Base-by-base conservation (phyloP, 306 rosid genomes). In the Gillenia trifoliata region DNA sequence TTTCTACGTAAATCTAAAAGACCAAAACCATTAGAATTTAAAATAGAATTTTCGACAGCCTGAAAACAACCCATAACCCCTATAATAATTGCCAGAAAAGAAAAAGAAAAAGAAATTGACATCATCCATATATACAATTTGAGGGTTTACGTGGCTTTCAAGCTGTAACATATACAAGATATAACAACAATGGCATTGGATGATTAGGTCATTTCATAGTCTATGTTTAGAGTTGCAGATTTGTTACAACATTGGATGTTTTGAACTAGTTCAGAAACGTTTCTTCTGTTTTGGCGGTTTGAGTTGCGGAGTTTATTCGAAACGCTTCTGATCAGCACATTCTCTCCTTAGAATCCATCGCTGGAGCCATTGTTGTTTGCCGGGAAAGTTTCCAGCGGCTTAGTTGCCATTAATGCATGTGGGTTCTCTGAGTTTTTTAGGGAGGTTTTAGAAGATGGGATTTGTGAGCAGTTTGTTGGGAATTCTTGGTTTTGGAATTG, bases 401-500 rank as follows among this genome's bases (percentile, higher is more conserved):
- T 0, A 7, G 60, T 54, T n/a, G 60, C 4, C 25, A 33, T 20
- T 1, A 9, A 50, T 60, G 64, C 76, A 45, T 77, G 64, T 6
- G 13, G 57, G 20, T 73, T n/a, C 28, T 31, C 22, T 66, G 40
- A 66, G 71, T 23, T 68, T 54, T 23, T 57, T 64, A 59, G 8
- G 33, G 62, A 73, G 55, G 64, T 68, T 73, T 49, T 43, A 23
- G 68, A 59, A 25, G 64, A 69, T 94, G 97, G 96, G 96, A 17
- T 82, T 94, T 45, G 15, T 92, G 10, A 73, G 88, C 68, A 91
- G 84, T 80, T 71, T 92, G 26, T 71, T 92, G 16, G 96, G 89
- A 43, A 69, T 92, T 64, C 0, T 95, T 63, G 99, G 99, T 74
- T 87, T 92, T 74, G 79, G 79, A 64, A 41, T 95, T 68, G 98